Base-by-base conservation (phyloP, 176 grass and related monocot genomes). In the Avena insularis region DNA sequence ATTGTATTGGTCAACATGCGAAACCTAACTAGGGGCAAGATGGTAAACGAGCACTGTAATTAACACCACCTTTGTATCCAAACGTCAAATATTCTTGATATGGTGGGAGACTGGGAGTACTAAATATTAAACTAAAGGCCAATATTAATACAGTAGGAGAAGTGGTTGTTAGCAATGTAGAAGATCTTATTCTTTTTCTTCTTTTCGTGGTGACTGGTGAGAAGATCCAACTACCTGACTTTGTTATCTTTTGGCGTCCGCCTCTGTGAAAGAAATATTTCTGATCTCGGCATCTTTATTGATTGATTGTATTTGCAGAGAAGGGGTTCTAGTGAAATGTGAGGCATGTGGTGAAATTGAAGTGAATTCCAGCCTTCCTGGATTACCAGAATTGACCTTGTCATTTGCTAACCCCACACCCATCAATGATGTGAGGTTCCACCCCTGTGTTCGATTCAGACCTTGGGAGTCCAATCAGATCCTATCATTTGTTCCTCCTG, bases 291-390 rank as follows among this genome's bases (percentile, higher is more conserved):
- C 40, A n/a, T 77, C 5, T 47, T 38, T 81, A 25, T 27, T 47
- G 17, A 23, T 86, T 77, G n/a, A 31, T 82, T 77, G 88, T 31
- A 29, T 87, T 15, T 78, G 38, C 86, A 94, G 96, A 71, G 90
- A 96, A 82, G 93, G 96, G 6, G 63, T 27, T 78, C 77, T 98
- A 54, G 93, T 89, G 38, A 96, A 95, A 84, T 98, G 96, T 80
- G 84, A 98, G 87, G 89, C 89, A 48, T 94, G 91, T 63, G 96
- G 96, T 80, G 90, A 96, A 90, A 92, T 98, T 86, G 92, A 92
- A 92, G 90, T 98, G 51, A 94, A 96, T 71, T 92, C 89, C 47
- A 92, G 90, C 43, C 92, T 98, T 79, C 90, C 96, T 29, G 93
- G 93, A 56, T 88, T 98, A 87, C 96, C 94, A 58, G 96, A 98